Evolutionary conservation across 345 rosid species (phyloP).

Genomic region (Citrus inodora): DNA sequence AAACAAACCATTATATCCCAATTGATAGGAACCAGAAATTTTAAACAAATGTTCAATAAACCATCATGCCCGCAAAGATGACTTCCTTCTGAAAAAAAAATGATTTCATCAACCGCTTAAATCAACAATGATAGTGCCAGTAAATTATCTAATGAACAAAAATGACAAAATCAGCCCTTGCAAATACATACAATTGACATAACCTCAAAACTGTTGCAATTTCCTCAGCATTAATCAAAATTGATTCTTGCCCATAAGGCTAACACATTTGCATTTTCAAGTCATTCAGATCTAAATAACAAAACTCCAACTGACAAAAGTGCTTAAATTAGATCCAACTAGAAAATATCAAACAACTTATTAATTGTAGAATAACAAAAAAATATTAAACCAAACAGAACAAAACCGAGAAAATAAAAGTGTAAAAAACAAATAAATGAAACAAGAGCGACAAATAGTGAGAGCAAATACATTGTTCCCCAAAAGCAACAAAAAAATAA

Average conservation of each 20-base stretch:
- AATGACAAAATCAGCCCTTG: too few relatives aligned
- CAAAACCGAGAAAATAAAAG: background rate
- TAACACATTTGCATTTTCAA: too few relatives aligned
- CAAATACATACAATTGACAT: background rate
- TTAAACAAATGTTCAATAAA: too few relatives aligned
- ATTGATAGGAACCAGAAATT: too few relatives aligned
- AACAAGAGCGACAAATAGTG: background rate
- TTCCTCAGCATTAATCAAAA: background rate
- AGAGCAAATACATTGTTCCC: background rate
- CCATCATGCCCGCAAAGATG: too few relatives aligned
- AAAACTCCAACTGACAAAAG: slow-evolving; percentile 3
- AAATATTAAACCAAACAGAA: background rate
- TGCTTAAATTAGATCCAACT: slow-evolving; percentile 36
- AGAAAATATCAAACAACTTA: background rate
- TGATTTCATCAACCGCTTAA: too few relatives aligned
- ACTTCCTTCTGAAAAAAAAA: too few relatives aligned
- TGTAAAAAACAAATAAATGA: background rate
- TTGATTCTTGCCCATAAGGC: too few relatives aligned
- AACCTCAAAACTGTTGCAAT: background rate
- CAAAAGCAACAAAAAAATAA: background rate
- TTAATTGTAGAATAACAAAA: background rate
- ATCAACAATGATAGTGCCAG: too few relatives aligned
- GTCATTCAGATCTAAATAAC: background rate
- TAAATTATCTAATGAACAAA: too few relatives aligned
- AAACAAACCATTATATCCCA: too few relatives aligned